phyloP scores from a whole-genome alignment of 306 rosid genomes.

The Fragaria iinumae region DNA sequence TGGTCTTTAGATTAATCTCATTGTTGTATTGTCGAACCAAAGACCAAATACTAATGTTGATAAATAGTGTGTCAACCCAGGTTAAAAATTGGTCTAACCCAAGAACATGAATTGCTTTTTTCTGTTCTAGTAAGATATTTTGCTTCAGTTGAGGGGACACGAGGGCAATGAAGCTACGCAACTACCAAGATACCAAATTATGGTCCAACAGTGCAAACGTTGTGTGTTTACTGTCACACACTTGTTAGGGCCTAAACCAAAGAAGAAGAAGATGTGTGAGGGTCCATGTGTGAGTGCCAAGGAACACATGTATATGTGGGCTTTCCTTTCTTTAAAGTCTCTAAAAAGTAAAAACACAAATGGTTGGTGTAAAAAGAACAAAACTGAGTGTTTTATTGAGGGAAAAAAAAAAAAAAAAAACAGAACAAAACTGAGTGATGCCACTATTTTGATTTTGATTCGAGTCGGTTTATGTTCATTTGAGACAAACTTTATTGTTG shows the following conservation, averaged over 20 bases:
- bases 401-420: too few species aligned
- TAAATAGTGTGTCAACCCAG: too few species aligned
- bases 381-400: not conserved
- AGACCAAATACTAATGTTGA: too few species aligned
- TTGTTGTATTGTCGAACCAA: too few species aligned
- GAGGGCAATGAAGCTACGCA: not conserved
- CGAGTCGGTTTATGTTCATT: not conserved
- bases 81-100: too few species aligned
- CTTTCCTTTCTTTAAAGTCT: not conserved
- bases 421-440: too few species aligned
- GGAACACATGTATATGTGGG: constrained; percentile 3
- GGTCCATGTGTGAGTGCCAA: not conserved
- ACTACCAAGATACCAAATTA: not conserved
- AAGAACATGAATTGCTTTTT: not conserved
- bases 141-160: not conserved
- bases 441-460: too few species aligned
- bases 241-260: not conserved
- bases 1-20: too few species aligned
- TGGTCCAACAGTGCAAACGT: not conserved
- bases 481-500: not conserved
- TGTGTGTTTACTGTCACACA: not conserved
- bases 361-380: not conserved
- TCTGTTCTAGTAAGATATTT: not conserved
- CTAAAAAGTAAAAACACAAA: not conserved
- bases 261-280: not conserved